Conservation (phyloP, 805 yeast species). For the Yarrowia sp. region DNA sequence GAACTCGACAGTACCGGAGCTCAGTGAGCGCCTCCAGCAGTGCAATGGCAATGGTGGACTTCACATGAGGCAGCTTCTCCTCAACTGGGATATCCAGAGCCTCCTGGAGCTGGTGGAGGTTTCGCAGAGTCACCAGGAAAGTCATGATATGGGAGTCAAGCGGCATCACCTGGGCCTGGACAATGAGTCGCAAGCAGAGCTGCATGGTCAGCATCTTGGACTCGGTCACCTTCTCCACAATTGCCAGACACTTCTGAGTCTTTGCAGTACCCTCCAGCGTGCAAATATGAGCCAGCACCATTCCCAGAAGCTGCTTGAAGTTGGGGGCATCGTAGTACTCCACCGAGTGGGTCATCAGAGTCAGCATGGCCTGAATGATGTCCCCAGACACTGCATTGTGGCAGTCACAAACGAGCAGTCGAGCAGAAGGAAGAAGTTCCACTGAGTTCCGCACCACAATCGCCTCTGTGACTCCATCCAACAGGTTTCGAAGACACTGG, state of each 20-base stretch:
- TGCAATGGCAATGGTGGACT: conserved; percentile 4
- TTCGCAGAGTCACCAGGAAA: not conserved
- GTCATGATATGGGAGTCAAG: conserved; percentile 3
- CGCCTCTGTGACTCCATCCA: conserved; percentile 1
- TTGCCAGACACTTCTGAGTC: not conserved
- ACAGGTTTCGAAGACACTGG: not conserved
- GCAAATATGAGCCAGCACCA: conserved; percentile 1
- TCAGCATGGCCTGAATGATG: conserved; percentile 1
- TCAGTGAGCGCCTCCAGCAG: conserved; percentile 8
- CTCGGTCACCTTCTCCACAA: conserved; percentile 7
- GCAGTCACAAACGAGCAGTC: not conserved
- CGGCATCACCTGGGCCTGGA: conserved; percentile 1
- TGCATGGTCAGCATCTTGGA: not conserved
- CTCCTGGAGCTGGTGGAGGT: conserved; percentile 1
- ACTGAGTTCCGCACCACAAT: not conserved
- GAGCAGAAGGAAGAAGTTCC: not conserved
- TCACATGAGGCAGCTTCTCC: conserved; percentile 9
- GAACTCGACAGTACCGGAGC: conserved; percentile 13
- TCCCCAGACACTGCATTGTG: conserved; percentile 5
- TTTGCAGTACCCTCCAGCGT: not conserved
- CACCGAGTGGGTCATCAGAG: conserved; percentile 2
- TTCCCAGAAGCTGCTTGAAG: conserved; percentile 13
- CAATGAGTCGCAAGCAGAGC: conserved; percentile 16
- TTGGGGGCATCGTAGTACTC: not conserved
- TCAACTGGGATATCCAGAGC: not conserved